A percentile compares a stretch with the other conserved stretches of the same genome.
phyloP scores from a whole-genome alignment of 495 filamentous ascomycete species.

The Bombardia bombarda region DNA sequence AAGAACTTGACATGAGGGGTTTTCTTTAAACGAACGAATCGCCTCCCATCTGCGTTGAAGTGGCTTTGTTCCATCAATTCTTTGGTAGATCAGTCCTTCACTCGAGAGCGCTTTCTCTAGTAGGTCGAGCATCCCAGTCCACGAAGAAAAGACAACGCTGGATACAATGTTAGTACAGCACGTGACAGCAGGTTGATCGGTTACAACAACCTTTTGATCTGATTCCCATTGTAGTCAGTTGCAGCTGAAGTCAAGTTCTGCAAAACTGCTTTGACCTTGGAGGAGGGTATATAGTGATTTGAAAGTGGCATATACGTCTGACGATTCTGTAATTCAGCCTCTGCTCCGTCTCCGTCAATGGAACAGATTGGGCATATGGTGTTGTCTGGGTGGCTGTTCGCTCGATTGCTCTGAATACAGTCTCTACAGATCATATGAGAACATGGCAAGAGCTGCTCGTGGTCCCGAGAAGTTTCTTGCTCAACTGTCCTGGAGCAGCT shows the following conservation, averaged over 20 bases:
- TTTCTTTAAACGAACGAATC: not conserved
- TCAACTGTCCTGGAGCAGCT: not conserved
- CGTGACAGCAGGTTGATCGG: not conserved
- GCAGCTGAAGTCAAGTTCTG: not conserved
- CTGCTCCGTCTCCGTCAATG: not conserved
- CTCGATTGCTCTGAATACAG: not conserved
- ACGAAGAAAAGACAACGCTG: not conserved
- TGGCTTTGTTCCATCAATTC: not conserved
- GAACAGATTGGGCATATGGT: not conserved
- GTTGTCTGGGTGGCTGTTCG: not conserved
- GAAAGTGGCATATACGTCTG: too few species aligned
- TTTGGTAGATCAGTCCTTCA: not conserved
- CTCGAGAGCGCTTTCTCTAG: not conserved
- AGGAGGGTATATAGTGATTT: not conserved
- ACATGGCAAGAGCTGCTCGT: not conserved
- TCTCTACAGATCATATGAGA: not conserved
- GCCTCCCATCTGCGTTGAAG: not conserved
- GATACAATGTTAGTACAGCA: not conserved
- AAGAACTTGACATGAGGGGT: constrained; percentile 9
- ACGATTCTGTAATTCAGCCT: too few species aligned
- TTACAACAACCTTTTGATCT: not conserved
- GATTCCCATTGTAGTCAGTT: not conserved
- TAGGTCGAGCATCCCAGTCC: not conserved
- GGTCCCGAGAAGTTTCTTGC: not conserved
- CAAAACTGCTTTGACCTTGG: not conserved